Evolutionary conservation across 495 filamentous ascomycete species (phyloP).

Genomic region (Apodospora peruviana): DNA sequence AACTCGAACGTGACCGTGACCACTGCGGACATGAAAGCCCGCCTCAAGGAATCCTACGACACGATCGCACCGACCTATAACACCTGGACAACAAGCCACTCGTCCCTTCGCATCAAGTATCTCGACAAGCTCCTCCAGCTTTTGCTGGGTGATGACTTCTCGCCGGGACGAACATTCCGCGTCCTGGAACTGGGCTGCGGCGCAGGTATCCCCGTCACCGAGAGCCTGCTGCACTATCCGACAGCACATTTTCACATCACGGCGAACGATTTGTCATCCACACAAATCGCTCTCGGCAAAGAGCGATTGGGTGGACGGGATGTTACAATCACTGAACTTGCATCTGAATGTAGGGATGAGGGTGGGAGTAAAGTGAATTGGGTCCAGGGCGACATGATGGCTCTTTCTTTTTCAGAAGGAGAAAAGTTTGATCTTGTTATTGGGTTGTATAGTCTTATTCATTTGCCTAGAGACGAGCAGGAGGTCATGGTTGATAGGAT

Average conservation of each 20-base stretch:
- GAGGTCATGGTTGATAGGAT: constrained; percentile 22
- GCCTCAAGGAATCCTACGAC: constrained; percentile 31
- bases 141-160: constrained; percentile 2
- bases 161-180: background rate
- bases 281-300: constrained; percentile 20
- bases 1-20: too few species aligned
- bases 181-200: constrained; percentile 36
- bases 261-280: constrained; percentile 30
- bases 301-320: constrained; percentile 9
- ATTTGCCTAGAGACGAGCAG: constrained; percentile 34
- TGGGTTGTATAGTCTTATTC: constrained; percentile 29
- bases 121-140: constrained; percentile 17
- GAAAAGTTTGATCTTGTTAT: constrained; percentile 20
- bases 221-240: constrained; percentile 15
- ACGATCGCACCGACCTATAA: constrained; percentile 26
- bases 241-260: constrained; percentile 6
- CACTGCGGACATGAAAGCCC: constrained; percentile 20
- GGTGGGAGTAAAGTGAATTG: constrained; percentile 1
- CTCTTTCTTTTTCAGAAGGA: constrained; percentile 14
- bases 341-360: background rate
- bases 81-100: constrained; percentile 20
- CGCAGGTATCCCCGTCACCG: constrained; percentile 23
- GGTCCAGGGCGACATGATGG: constrained; percentile 27
- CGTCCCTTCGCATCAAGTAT: constrained; percentile 14
- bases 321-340: background rate